phyloP scores from a whole-genome alignment of 164 flowering plant genomes.

The Buxus sempervirens region DNA sequence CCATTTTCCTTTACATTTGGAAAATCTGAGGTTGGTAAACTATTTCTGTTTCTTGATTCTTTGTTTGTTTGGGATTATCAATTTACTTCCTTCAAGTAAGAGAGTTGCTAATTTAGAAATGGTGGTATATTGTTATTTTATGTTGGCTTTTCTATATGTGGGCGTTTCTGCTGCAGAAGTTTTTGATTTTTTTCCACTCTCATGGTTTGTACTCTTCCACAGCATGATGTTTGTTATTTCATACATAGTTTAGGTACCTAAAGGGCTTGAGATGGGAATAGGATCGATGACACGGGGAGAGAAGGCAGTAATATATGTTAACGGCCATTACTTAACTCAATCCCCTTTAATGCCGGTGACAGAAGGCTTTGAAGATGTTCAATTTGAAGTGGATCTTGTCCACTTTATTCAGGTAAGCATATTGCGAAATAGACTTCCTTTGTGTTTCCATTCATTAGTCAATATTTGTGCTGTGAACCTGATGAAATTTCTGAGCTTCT shows the following conservation, averaged over 20 bases:
- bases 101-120: neutral
- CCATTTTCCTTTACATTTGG: slow-evolving; percentile 89
- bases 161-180: too few relatives aligned
- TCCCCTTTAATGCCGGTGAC: slow-evolving; percentile 53
- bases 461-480: too few relatives aligned
- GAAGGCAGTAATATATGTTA: slow-evolving; percentile 77
- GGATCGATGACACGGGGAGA: slow-evolving; percentile 89
- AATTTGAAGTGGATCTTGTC: slow-evolving; percentile 89
- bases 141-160: neutral
- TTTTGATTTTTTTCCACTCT: too few relatives aligned
- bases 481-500: neutral
- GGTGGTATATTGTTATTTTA: neutral
- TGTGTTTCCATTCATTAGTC: neutral
- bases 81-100: neutral
- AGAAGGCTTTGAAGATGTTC: slow-evolving; percentile 65
- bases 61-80: neutral
- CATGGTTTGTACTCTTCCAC: too few relatives aligned
- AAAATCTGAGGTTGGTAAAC: slow-evolving; percentile 69
- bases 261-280: slow-evolving; percentile 96
- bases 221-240: slow-evolving; percentile 12
- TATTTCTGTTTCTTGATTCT: neutral
- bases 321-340: slow-evolving; percentile 56
- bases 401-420: slow-evolving; percentile 80
- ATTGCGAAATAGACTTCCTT: neutral
- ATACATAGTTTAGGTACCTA: slow-evolving; percentile 62